phyloP scores from a whole-genome alignment of 2,329 filamentous ascomycete genomes.

The Cyclaneusma minus region DNA sequence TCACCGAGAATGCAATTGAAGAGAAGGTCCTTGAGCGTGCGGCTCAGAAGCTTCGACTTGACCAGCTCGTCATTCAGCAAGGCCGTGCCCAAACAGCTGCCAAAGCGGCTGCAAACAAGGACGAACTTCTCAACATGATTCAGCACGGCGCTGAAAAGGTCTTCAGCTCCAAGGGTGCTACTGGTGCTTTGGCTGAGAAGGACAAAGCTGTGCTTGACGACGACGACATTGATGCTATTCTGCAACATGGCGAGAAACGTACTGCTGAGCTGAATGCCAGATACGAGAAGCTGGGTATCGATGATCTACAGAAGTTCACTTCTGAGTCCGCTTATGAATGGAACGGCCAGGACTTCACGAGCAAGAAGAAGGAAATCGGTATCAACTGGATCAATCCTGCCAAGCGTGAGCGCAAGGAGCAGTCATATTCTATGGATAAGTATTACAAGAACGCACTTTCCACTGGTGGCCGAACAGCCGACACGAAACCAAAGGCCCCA shows the following conservation, averaged over 20 bases:
- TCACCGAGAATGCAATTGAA: conserved; percentile 96
- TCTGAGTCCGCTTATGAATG: conserved; percentile 97
- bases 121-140: conserved; percentile 94
- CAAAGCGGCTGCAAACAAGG: conserved; percentile 87
- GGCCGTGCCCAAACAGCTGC: conserved; percentile 81
- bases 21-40: conserved; percentile 96
- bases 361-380: conserved; percentile 80
- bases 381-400: conserved; percentile 96
- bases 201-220: conserved; percentile 59
- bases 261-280: conserved; percentile 84
- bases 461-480: conserved; percentile 61
- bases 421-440: conserved; percentile 96
- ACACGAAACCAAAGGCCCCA: conserved; percentile 89
- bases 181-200: conserved; percentile 41
- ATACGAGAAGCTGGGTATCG: conserved; percentile 92
- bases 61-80: conserved; percentile 96
- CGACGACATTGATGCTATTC: conserved; percentile 72
- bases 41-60: conserved; percentile 87
- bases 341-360: conserved; percentile 94
- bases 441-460: conserved; percentile 88
- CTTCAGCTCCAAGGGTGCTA: conserved; percentile 59
- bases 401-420: conserved; percentile 96
- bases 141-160: conserved; percentile 96
- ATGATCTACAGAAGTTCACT: conserved; percentile 94
- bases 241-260: conserved; percentile 72